Evolutionary conservation across 2,329 filamentous ascomycete species (phyloP), one percentile per base, ranked within the genome.

Genomic region (Nigrospora oryzae): DNA sequence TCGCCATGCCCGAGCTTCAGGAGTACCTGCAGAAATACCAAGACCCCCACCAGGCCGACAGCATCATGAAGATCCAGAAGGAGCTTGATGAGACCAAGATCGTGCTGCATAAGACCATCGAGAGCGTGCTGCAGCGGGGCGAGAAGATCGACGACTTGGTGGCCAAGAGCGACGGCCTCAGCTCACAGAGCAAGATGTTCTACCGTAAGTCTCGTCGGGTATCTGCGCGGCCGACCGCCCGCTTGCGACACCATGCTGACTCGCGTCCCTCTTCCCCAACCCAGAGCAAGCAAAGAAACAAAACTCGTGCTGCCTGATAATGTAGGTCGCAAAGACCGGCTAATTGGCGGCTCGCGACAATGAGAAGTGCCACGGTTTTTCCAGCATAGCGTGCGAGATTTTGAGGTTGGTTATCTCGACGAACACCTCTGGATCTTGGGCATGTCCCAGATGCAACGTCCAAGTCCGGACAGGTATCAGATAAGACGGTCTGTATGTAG

Each of bases 11-110:
- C 37, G 77, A 84, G 61, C 75, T 97, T 45, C 83, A 87, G 63
- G 84, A 89, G 36, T 95, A 95, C 66, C 62, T 80, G 40, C 59
- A 59, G 58, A 75, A 75, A 58, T 95, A 89, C 69, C 87, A 95
- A 70, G 86, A 96, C 64, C 89, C 91, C 12, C 74, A 83, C 59
- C 79, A 94, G 68, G 90, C 89, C 53, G 89, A 95, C 69, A 91
- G 84, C 67, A 94, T 97, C 62, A 80, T 89, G 74, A 90, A 89
- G 75, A 96, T 98, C 58, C 91, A 97, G 67, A 86, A 89, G 69
- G 89, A 98, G 71, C 75, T 98, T 49, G 90, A 97, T 61, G 90
- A 96, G 75, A 97, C 91, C 49, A 97, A 96, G 78, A 90, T 95
- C 61, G 84, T 95, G 48, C 75, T 98, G 57, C 89, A 97, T 71